phyloP scores from a whole-genome alignment of 1,139 yeast species.

The Protomyces inundatus region DNA sequence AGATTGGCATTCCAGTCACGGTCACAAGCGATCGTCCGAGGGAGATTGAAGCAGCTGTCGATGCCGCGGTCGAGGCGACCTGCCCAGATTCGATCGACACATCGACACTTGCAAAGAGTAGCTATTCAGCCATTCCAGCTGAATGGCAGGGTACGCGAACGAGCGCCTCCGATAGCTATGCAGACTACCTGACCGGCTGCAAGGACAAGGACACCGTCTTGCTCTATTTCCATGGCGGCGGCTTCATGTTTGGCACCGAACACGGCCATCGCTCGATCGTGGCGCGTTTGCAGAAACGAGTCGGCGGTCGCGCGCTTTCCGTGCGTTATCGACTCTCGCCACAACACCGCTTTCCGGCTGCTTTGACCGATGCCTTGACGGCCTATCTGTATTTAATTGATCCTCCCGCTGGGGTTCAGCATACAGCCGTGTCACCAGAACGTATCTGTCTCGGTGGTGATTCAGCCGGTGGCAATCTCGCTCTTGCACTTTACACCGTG shows the following conservation, averaged over 20 bases:
- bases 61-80: neutral
- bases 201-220: conserved; percentile 36
- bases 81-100: neutral
- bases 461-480: conserved; percentile 31
- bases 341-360: conserved; percentile 26
- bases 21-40: neutral
- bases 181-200: neutral
- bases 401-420: conserved; percentile 19
- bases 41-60: conserved; percentile 4
- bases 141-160: neutral
- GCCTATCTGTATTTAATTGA: conserved; percentile 29
- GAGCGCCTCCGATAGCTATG: neutral
- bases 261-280: conserved; percentile 24
- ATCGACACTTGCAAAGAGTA: neutral
- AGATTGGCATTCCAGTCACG: neutral
- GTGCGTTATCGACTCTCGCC: conserved; percentile 22
- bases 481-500: conserved; percentile 37
- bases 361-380: conserved; percentile 29
- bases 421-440: conserved; percentile 10
- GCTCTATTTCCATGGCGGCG: conserved; percentile 46
- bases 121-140: neutral
- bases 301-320: conserved; percentile 17
- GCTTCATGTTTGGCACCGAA: conserved; percentile 34
- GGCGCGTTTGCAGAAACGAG: conserved; percentile 1
- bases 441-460: conserved; percentile 27